phyloP scores from a whole-genome alignment of 208 protist genomes.

The Balamuthia mandrillaris region DNA sequence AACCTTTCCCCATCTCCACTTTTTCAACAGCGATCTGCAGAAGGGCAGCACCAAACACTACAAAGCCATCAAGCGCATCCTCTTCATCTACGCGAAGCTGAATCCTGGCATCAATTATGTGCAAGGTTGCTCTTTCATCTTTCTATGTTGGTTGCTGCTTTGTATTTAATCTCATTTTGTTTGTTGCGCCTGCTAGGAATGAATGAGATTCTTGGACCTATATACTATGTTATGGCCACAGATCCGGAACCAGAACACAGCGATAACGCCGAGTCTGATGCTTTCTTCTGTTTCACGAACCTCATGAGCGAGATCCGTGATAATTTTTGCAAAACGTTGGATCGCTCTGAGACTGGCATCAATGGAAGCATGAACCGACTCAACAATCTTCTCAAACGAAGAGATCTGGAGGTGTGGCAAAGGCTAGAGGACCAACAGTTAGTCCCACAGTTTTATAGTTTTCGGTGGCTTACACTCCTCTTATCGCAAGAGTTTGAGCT shows the following conservation, averaged over 20 bases:
- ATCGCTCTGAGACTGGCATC: slow-evolving; percentile 42
- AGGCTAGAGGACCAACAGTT: slow-evolving; percentile 34
- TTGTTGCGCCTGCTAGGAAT: slow-evolving; percentile 46
- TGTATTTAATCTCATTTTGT: neutral
- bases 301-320: slow-evolving; percentile 69
- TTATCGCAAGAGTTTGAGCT: slow-evolving; percentile 75
- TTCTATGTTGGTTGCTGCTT: neutral
- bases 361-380: slow-evolving; percentile 4
- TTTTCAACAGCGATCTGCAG: slow-evolving; percentile 55
- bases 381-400: slow-evolving; percentile 3
- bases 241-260: slow-evolving; percentile 35
- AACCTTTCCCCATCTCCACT: slow-evolving; percentile 65
- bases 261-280: slow-evolving; percentile 65
- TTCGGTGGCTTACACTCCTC: slow-evolving; percentile 74
- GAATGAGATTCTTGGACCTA: slow-evolving; percentile 76
- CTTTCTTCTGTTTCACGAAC: slow-evolving; percentile 77
- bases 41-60: neutral
- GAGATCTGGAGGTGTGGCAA: slow-evolving; percentile 30
- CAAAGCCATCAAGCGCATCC: slow-evolving; percentile 55
- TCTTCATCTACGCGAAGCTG: slow-evolving; percentile 72
- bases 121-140: slow-evolving; percentile 28
- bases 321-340: slow-evolving; percentile 60
- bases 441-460: slow-evolving; percentile 62
- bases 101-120: slow-evolving; percentile 69
- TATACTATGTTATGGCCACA: slow-evolving; percentile 76